Evolutionary conservation across 345 rosid species (phyloP).

Genomic region (Dovyalis caffra): DNA sequence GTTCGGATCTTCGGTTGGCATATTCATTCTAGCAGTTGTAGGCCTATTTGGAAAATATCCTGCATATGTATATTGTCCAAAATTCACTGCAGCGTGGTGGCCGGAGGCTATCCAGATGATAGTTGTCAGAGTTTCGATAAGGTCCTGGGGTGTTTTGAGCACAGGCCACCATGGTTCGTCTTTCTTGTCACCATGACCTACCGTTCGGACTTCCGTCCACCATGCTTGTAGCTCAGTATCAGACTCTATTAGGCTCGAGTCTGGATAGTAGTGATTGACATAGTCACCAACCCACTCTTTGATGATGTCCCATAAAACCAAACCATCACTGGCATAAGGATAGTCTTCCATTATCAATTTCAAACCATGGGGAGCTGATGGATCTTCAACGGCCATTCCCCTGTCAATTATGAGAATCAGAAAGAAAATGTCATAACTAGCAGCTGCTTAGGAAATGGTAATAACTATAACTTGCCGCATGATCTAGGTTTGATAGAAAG

Average conservation of each 20-base stretch:
- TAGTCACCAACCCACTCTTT: conserved; percentile 41
- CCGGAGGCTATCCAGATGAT: conserved; percentile 41
- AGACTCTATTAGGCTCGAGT: conserved; percentile 15
- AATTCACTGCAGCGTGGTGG: conserved; percentile 46
- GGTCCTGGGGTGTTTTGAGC: conserved; percentile 25
- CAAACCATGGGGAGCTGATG: conserved; percentile 38
- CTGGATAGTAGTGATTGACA: conserved; percentile 39
- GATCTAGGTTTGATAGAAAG: not conserved
- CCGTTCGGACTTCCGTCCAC: conserved; percentile 39
- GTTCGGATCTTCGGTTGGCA: not conserved
- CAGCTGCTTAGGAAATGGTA: too few species aligned
- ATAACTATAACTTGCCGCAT: too few species aligned
- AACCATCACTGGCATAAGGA: conserved; percentile 53
- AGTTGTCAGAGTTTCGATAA: conserved; percentile 33
- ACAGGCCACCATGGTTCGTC: conserved; percentile 41
- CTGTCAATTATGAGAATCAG: conserved; percentile 5
- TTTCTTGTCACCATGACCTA: conserved; percentile 46
- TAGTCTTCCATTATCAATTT: conserved; percentile 45
- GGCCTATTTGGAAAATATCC: not conserved
- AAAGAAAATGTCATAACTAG: not conserved
- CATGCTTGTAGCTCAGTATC: conserved; percentile 53
- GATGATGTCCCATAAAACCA: conserved; percentile 39
- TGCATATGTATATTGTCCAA: conserved; percentile 33
- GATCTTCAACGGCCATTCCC: conserved; percentile 52
- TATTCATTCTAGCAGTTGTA: not conserved